Percentiles rank a stretch among this genome's conserved stretches.
These are phyloP conservation scores for Alternaria triticimaculans DNA, from an alignment of 2,329 filamentous ascomycete genomes.

Conservation along the genomic window DNA sequence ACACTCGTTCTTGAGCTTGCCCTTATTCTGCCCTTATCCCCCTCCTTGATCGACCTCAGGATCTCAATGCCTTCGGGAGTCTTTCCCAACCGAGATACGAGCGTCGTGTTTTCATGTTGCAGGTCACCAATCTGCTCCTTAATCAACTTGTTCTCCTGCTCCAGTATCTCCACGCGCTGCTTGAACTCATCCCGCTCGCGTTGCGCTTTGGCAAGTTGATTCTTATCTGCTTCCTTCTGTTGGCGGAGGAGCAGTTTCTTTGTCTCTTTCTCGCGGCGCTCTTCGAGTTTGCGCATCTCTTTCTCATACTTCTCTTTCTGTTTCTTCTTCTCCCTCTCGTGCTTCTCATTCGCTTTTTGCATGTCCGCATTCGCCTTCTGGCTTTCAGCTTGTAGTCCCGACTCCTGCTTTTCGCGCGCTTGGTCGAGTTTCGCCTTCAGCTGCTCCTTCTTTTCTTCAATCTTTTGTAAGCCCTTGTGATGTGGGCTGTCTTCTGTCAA, in stretches of 20 bases:
- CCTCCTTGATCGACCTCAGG: conserved; percentile 40
- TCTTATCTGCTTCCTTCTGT: conserved; percentile 64
- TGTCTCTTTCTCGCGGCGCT: conserved; percentile 69
- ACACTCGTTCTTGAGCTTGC: conserved; percentile 36
- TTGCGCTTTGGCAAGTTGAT: conserved; percentile 55
- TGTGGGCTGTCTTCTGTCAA: conserved; percentile 24
- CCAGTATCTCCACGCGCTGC: conserved; percentile 54
- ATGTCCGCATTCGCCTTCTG: conserved; percentile 59
- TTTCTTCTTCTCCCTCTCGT: conserved; percentile 62
- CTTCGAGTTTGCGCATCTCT: conserved; percentile 67
- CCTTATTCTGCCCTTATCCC: conserved; percentile 26
- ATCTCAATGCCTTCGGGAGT: conserved; percentile 44
- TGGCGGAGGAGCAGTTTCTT: conserved; percentile 70
- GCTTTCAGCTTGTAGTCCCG: conserved; percentile 23
- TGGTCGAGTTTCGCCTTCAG: conserved; percentile 69
- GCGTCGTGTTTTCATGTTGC: conserved; percentile 63
- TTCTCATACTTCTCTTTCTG: conserved; percentile 51
- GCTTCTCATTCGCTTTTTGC: conserved; percentile 67
- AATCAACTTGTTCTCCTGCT: conserved; percentile 59
- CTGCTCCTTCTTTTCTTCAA: conserved; percentile 63
- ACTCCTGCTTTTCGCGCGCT: conserved; percentile 60
- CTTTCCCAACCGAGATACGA: conserved; percentile 56
- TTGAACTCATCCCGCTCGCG: conserved; percentile 57
- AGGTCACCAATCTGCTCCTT: conserved; percentile 60
- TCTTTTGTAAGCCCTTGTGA: conserved; percentile 66